Evolutionary conservation across 1,284 basidiomycete genomes (phyloP), one percentile per base, ranked within the genome.

Genomic region (Trichosporon faecale): DNA sequence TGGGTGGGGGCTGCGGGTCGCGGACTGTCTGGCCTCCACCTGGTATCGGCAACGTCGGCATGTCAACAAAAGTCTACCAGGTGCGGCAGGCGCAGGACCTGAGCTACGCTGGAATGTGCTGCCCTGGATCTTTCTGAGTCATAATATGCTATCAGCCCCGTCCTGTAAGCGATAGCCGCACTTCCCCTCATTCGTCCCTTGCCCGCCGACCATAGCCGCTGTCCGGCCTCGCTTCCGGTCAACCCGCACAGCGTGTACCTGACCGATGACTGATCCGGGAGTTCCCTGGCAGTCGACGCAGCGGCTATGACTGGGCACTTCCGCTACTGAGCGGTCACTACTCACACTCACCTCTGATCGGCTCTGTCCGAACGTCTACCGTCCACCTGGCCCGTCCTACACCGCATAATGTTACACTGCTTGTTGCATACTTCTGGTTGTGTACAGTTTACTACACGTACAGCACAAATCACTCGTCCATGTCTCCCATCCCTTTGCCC

Each of bases 401-500:
- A n/a, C 44, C 5, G 8, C 7, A 7, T 21, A n/a, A n/a, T 52
- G 23, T 52, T 52, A 52, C 49, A 52, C 18, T 16, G 52, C 23
- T 18, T 57, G 25, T 18, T 57, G 25, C 52, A 14, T 27, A 4
- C 8, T 31, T 7, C 9, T 31, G 29, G 14, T 9, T 31, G 33
- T 31, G 27, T 31, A 31, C 27, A 31, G n/a, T 31, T n/a, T 1
- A n/a, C 27, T 29, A 31, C 18, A 33, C 27, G 29, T 61, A 61
- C 57, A 61, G 27, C 3, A 3, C 27, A 16, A 29, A 29, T 31
- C 29, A 61, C 16, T 31, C 27, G 25, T 57, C 52, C 52, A 61
- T 61, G 57, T 61, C 57, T 4, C 57, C 57, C 64, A 44, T 65
- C 18, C 35, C 35, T 5, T 35, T 65, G 37, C 35, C 64, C 66